These are phyloP conservation scores for Bruguiera gymnorhiza DNA, from an alignment of 345 rosid species.

Conservation along the genomic window DNA sequence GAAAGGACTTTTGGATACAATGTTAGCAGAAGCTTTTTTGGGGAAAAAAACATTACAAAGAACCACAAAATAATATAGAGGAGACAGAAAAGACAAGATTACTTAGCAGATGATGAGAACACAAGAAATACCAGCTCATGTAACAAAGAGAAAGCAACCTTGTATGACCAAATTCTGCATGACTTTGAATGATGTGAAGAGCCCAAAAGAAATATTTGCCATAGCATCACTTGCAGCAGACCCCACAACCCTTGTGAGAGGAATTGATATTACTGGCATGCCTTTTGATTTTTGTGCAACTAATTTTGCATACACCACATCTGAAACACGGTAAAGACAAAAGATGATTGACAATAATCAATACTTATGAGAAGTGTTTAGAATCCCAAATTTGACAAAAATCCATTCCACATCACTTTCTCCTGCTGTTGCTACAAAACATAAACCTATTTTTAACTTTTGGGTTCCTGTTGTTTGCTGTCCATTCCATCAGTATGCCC, in stretches of 20 bases:
- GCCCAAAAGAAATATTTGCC: conserved; percentile 56
- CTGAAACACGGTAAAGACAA: conserved; percentile 25
- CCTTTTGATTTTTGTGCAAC: conserved; percentile 89
- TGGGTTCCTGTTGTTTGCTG: too few species aligned
- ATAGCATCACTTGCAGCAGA: conserved; percentile 58
- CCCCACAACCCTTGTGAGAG: conserved; percentile 50
- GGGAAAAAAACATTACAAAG: background rate
- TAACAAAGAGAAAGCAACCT: conserved; percentile 41
- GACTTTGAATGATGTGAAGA: conserved; percentile 55
- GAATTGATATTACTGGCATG: conserved; percentile 67
- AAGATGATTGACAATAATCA: too few species aligned
- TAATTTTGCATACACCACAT: conserved; percentile 48
- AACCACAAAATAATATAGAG: background rate
- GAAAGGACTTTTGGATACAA: background rate
- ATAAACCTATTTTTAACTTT: too few species aligned
- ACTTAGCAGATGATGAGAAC: background rate
- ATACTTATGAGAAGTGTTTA: too few species aligned
- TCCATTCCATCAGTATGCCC: too few species aligned
- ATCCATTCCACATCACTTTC: too few species aligned
- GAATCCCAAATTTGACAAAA: too few species aligned
- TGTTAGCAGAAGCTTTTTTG: background rate
- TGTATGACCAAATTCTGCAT: conserved; percentile 28
- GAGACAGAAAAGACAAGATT: background rate
- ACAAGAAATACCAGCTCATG: background rate
- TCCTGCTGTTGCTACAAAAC: too few species aligned